Conservation (phyloP, 177 flowering plant genomes). For the Viscum album region DNA sequence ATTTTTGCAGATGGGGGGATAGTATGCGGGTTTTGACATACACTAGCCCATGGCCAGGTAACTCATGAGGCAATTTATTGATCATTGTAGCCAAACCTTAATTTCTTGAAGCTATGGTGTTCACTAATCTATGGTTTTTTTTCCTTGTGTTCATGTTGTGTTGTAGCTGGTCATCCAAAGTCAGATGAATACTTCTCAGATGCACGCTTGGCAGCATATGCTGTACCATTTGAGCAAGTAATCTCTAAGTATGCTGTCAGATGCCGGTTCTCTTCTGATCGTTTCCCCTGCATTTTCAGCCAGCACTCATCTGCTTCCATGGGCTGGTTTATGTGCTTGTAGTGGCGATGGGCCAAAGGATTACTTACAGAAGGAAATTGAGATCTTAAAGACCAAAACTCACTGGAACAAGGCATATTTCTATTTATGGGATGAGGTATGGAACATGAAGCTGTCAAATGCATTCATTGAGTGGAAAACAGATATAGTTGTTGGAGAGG, state of each 20-base stretch:
- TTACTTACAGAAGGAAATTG: slow-evolving; percentile 60
- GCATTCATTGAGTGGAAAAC: too few relatives aligned
- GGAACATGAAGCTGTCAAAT: too few relatives aligned
- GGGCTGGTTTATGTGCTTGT: slow-evolving; percentile 26
- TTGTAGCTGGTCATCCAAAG: slow-evolving; percentile 77
- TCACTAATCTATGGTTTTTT: neutral
- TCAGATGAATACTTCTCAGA: slow-evolving; percentile 85
- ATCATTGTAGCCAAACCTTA: neutral
- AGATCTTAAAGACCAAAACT: slow-evolving; percentile 55
- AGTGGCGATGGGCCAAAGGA: slow-evolving; percentile 51
- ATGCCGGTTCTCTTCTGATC: slow-evolving; percentile 4
- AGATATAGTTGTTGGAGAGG: too few relatives aligned
- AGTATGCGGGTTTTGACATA: slow-evolving; percentile 89
- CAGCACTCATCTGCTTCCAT: slow-evolving; percentile 18
- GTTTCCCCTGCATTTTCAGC: neutral
- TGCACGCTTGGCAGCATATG: slow-evolving; percentile 88
- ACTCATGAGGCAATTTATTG: slow-evolving; percentile 2
- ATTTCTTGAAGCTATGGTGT: neutral
- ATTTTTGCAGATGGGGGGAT: slow-evolving; percentile 93
- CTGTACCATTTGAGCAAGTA: slow-evolving; percentile 66
- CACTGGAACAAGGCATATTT: slow-evolving; percentile 97
- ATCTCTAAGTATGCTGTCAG: slow-evolving; percentile 41
- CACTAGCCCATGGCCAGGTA: slow-evolving; percentile 98
- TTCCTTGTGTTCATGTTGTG: neutral
- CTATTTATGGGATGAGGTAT: slow-evolving; percentile 99